These are phyloP conservation scores for Diaporthe humulicola DNA, from an alignment of 2,329 filamentous ascomycete species.

Conservation along the genomic window DNA sequence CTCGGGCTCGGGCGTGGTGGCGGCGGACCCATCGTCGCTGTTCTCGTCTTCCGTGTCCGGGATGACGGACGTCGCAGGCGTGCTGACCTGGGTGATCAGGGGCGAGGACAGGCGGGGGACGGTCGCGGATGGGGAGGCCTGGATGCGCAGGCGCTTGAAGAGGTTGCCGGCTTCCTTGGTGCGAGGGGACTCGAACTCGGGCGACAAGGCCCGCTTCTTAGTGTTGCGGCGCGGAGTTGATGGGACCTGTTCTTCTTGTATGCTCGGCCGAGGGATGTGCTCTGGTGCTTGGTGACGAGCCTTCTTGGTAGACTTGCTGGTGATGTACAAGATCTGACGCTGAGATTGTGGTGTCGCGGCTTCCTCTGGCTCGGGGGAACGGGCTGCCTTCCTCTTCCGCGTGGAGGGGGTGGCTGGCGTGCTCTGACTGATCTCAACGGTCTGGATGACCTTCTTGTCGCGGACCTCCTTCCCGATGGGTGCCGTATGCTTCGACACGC, in stretches of 20 bases:
- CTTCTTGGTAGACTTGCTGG: slow-evolving; percentile 33
- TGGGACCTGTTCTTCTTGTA: slow-evolving; percentile 47
- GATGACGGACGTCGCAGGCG: slow-evolving; percentile 56
- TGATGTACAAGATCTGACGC: slow-evolving; percentile 3
- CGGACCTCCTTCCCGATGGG: slow-evolving; percentile 44
- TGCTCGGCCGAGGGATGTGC: neutral
- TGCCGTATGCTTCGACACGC: slow-evolving; percentile 59
- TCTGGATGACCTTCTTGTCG: slow-evolving; percentile 47
- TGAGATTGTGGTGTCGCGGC: neutral
- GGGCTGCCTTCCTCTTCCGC: slow-evolving; percentile 51
- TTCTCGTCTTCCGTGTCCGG: slow-evolving; percentile 50
- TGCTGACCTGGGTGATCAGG: slow-evolving; percentile 47
- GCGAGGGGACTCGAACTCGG: slow-evolving; percentile 41
- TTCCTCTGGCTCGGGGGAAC: slow-evolving; percentile 48
- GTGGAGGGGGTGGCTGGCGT: slow-evolving; percentile 46
- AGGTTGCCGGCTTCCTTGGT: slow-evolving; percentile 51
- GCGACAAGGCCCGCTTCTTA: slow-evolving; percentile 41
- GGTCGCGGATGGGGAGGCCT: slow-evolving; percentile 50
- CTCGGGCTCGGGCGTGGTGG: slow-evolving; percentile 38
- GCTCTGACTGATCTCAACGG: slow-evolving; percentile 43
- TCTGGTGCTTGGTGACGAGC: slow-evolving; percentile 35
- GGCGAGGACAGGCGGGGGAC: slow-evolving; percentile 47
- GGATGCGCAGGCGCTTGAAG: slow-evolving; percentile 57
- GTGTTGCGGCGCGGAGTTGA: slow-evolving; percentile 33
- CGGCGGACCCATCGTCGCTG: slow-evolving; percentile 43